Conservation (phyloP, 768 basidiomycete species). For the Psilocybe azurescens region DNA sequence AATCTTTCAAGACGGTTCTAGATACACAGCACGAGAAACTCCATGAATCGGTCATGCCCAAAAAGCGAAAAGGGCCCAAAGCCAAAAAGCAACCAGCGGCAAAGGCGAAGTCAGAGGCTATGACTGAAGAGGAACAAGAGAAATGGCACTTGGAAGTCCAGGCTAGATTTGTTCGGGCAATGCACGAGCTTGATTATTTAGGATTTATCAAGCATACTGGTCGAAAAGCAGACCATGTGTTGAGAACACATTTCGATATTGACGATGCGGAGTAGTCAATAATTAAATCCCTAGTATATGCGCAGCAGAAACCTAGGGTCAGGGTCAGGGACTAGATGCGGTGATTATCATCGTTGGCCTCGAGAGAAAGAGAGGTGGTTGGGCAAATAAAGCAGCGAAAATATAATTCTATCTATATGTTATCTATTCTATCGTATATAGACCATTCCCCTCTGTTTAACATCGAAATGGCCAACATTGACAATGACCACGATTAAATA, state of each 20-base stretch:
- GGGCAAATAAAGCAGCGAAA: too few species aligned
- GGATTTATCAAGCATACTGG: slow-evolving; percentile 84
- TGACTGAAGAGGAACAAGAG: slow-evolving; percentile 42
- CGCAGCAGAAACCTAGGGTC: too few species aligned
- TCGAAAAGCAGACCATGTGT: slow-evolving; percentile 78
- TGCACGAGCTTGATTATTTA: slow-evolving; percentile 83
- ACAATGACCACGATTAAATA: too few species aligned
- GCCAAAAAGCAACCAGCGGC: slow-evolving; percentile 29
- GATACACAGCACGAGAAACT: slow-evolving; percentile 56
- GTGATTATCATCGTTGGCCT: too few species aligned
- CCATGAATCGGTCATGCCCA: slow-evolving; percentile 21
- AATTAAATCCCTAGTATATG: not conserved
- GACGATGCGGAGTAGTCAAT: slow-evolving; percentile 27
- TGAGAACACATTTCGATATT: slow-evolving; percentile 69
- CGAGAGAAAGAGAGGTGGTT: too few species aligned
- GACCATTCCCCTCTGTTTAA: too few species aligned
- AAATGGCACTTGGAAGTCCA: slow-evolving; percentile 70
- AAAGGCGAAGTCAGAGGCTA: slow-evolving; percentile 15
- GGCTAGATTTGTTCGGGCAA: slow-evolving; percentile 76
- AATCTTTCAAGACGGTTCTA: slow-evolving; percentile 71
- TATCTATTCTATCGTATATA: too few species aligned
- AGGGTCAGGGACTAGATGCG: too few species aligned
- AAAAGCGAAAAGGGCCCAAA: slow-evolving; percentile 33
- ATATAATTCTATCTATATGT: too few species aligned
- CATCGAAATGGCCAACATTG: too few species aligned